These are phyloP conservation scores for Lipomyces starkeyi DNA, from an alignment of 805 yeast species.

Conservation along the genomic window DNA sequence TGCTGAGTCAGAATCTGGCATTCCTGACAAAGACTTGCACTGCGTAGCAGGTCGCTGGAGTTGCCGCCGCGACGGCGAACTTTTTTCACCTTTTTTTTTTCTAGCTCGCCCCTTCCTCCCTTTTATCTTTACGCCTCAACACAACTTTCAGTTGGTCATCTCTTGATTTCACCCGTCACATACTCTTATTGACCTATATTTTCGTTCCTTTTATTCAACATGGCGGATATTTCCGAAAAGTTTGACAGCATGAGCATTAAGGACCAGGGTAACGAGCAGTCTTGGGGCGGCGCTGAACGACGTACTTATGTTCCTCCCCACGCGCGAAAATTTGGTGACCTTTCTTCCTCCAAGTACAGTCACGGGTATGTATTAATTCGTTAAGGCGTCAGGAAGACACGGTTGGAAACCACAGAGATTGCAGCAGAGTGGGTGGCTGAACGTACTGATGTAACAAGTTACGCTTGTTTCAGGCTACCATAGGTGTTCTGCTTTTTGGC, in stretches of 20 bases:
- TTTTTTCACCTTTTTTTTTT: neutral
- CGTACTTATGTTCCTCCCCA: slow-evolving; percentile 64
- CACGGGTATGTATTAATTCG: slow-evolving; percentile 11
- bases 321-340: slow-evolving; percentile 39
- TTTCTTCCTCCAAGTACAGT: slow-evolving; percentile 15
- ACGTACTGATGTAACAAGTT: neutral
- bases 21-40: too few species aligned
- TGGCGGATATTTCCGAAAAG: slow-evolving; percentile 39
- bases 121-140: neutral
- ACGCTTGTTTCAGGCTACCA: neutral
- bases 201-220: slow-evolving; percentile 14
- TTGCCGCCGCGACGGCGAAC: neutral
- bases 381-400: neutral
- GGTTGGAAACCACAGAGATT: neutral
- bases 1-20: neutral
- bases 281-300: slow-evolving; percentile 13
- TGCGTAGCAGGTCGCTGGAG: neutral
- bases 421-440: neutral
- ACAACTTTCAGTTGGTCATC: slow-evolving; percentile 8
- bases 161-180: neutral
- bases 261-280: slow-evolving; percentile 20
- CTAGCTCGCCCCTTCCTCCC: slow-evolving; percentile 3
- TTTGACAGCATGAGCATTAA: slow-evolving; percentile 29
- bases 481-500: too few species aligned
- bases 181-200: slow-evolving; percentile 12